Evolutionary conservation across 2,329 filamentous ascomycete species (phyloP).

Genomic region (Torrubiellomyces zombiae): DNA sequence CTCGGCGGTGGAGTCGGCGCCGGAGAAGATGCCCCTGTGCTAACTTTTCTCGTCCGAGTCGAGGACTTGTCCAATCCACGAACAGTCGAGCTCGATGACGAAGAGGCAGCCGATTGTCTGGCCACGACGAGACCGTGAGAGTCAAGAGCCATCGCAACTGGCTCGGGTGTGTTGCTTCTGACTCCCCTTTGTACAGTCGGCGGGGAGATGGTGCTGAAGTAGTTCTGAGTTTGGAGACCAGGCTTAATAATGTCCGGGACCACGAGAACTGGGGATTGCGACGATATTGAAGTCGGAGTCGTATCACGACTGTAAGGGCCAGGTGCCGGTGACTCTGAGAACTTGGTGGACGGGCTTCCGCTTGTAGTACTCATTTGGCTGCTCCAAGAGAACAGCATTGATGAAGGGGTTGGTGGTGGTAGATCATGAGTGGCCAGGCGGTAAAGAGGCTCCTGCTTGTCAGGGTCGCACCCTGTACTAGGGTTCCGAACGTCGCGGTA

Average conservation of each 20-base stretch:
- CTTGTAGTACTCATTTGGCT: slow-evolving; percentile 43
- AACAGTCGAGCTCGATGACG: slow-evolving; percentile 55
- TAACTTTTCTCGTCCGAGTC: slow-evolving; percentile 26
- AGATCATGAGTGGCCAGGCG: slow-evolving; percentile 46
- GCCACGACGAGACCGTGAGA: slow-evolving; percentile 46
- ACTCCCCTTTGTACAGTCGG: no score
- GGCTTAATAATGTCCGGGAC: no score
- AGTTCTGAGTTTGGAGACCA: no score
- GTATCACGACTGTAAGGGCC: slow-evolving; percentile 60
- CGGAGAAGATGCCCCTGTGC: slow-evolving; percentile 22
- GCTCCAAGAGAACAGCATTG: slow-evolving; percentile 37
- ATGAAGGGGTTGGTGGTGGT: slow-evolving; percentile 44
- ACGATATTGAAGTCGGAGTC: slow-evolving; percentile 63
- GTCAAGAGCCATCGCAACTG: slow-evolving; percentile 27
- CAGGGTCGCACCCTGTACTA: slow-evolving; percentile 15
- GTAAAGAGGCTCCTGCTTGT: slow-evolving; percentile 30
- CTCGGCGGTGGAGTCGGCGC: slow-evolving; percentile 45
- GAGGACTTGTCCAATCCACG: slow-evolving; percentile 28
- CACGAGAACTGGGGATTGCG: slow-evolving; percentile 50
- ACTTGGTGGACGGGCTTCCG: slow-evolving; percentile 57
- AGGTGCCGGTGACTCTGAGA: slow-evolving; percentile 54
- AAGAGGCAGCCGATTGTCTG: slow-evolving; percentile 54
- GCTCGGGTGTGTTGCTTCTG: no score
- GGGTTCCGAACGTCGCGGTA: slow-evolving; percentile 33
- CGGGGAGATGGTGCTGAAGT: no score